Base-by-base conservation (phyloP, 768 basidiomycete species). In the Clitopilus hobsonii region DNA sequence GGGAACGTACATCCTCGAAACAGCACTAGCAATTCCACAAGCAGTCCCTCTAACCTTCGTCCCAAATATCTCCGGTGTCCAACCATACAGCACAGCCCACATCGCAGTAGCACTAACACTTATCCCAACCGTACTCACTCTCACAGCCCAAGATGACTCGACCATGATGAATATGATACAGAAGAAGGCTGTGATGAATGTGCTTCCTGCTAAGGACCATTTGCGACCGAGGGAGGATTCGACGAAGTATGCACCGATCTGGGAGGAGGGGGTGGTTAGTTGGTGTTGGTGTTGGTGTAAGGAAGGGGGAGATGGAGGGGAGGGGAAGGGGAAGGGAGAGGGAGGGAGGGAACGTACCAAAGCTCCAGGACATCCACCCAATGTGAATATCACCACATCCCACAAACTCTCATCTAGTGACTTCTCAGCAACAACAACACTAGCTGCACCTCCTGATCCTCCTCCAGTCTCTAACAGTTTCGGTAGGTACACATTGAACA, bases 401-500 rank as follows among this genome's bases (percentile, higher is more conserved):
- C 89, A 89, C 30, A 95, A 61, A 41, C 83, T 88, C 54, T 79
- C 81, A 60, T 81, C 78, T 14, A 86, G 66, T 1, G 79, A 74
- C 62, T 81, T 80, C 1, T 75, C 65, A 11, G 64, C 59, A 1
- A 58, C 57, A 51, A 56, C 54, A 5, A 20, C 18, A 1, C 22
- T 45, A 23, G 41, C 41, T 6, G 5, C 41, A 23, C 22, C 63
- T n/a, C 50, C 59, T 3, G 59, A 25, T 10, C 71, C 53, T 18
- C 82, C 73, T 10, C 41, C n/a, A 24, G 80, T 79, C 71, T 96
- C 94, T 30, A 96, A 71, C 10, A 94, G 73, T 63, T 91, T 95
- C 0, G 94, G 94, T 18, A 94, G 78, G 65, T 83, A 96, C 24
- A 94, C 91, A 64, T 95, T 96, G 70, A 96, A 95, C 86, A 96